Base-by-base conservation (phyloP, 1,284 basidiomycete species). In the Schizophyllum commune region DNA sequence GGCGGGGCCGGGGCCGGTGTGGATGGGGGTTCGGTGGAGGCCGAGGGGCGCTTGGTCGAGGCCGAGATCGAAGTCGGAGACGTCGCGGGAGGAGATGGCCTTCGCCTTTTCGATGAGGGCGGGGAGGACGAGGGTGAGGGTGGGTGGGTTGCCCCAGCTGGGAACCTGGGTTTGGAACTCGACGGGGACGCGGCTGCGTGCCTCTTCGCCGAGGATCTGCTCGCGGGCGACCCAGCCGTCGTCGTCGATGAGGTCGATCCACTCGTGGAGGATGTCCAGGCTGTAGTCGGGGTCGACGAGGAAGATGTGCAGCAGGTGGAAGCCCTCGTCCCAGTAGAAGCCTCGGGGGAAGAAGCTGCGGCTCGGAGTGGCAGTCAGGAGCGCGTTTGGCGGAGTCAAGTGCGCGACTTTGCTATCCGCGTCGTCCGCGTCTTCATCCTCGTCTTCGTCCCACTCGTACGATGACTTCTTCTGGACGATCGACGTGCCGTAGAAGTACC, bases 301-400 rank as follows among this genome's bases (percentile, higher is more conserved):
- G 20, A 92, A 93, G 55, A 98, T 92, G 67, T 95, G 88, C 52
- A 94, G 76, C 33, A 97, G 75, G 72, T 98, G 96, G 79, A 98
- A 98, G 1, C 95, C 95, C 75, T 98, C 95, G 70, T 98, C 95
- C 93, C 95, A 98, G 73, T 98, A 98, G 72, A 98, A 98, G 21
- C 95, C 95, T 71, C 95, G 82, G 1, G 95, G 95, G 79, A 98
- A 98, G 78, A 97, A 96, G 67, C 92, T 94, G 57, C 96, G 83
- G 71, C 93, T 95, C 1, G 95, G 95, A 0, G 95, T 98, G 0
- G 92, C 95, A 5, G 95, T 96, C 64, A 96, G 76, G n/a, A 98
- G 76, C 32, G 85, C 83, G 61, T 79, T 84, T 7, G 90, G 86
- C 56, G 91, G 86, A 5, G 89, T 92, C 62, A 92, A 68, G 58